phyloP scores from a whole-genome alignment of 805 yeast genomes.

The Blastobotrys attinorum region DNA sequence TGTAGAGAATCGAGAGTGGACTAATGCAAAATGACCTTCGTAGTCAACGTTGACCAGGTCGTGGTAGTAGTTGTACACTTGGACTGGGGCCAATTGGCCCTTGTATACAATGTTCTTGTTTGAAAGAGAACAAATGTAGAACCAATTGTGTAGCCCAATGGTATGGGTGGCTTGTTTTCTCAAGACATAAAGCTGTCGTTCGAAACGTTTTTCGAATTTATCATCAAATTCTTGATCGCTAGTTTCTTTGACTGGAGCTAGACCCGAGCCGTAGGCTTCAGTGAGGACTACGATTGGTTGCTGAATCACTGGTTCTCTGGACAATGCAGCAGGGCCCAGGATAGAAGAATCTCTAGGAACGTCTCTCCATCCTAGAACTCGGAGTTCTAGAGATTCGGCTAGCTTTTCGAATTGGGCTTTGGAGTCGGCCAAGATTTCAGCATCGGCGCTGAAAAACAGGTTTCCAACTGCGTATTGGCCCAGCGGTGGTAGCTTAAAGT shows the following conservation, averaged over 20 bases:
- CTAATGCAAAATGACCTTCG: slow-evolving; percentile 92
- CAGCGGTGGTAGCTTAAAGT: slow-evolving; percentile 58
- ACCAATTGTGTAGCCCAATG: slow-evolving; percentile 95
- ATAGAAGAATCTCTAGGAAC: slow-evolving; percentile 94
- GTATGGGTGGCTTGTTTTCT: slow-evolving; percentile 86
- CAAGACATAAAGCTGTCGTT: slow-evolving; percentile 73
- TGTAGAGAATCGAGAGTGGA: slow-evolving; percentile 95
- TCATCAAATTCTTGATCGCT: slow-evolving; percentile 41
- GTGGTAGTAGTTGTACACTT: slow-evolving; percentile 90
- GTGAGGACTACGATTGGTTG: slow-evolving; percentile 87
- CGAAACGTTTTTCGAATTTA: slow-evolving; percentile 57
- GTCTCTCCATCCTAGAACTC: slow-evolving; percentile 87
- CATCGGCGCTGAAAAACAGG: slow-evolving; percentile 83
- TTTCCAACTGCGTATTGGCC: slow-evolving; percentile 96
- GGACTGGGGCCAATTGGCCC: slow-evolving; percentile 95
- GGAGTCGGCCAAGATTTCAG: slow-evolving; percentile 58
- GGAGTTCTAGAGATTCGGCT: slow-evolving; percentile 67
- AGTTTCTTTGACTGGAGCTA: slow-evolving; percentile 25
- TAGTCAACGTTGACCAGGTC: slow-evolving; percentile 87
- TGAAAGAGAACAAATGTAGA: slow-evolving; percentile 88
- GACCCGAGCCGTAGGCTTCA: slow-evolving; percentile 38
- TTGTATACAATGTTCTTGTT: slow-evolving; percentile 89
- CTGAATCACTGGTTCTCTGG: slow-evolving; percentile 83
- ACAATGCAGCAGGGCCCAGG: slow-evolving; percentile 88
- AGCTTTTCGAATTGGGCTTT: slow-evolving; percentile 72